A percentile compares a stretch with the other conserved stretches of the same genome.
These are phyloP conservation scores for Solanum pennellii DNA, from an alignment of 257 asterid genomes.

Conservation along the genomic window DNA sequence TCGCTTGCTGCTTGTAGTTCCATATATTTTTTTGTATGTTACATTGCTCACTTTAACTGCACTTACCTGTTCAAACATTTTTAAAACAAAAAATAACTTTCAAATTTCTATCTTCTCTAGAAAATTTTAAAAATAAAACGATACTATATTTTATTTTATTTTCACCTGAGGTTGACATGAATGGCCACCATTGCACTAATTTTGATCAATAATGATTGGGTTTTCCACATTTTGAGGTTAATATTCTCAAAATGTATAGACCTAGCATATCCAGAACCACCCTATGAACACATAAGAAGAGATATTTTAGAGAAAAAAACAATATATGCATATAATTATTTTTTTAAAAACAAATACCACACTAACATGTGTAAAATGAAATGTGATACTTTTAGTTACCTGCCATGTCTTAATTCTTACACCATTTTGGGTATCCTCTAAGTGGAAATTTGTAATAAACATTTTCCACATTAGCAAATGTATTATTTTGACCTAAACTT, in stretches of 20 bases:
- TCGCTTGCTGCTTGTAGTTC: background rate
- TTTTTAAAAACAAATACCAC: background rate
- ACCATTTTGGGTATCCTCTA: slow-evolving; percentile 4
- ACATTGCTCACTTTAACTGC: slow-evolving; percentile 7
- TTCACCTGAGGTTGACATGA: slow-evolving; percentile 1
- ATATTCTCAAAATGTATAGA: slow-evolving; percentile 4
- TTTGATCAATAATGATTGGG: slow-evolving; percentile 10
- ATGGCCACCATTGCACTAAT: slow-evolving; percentile 3
- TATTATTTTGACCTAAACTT: slow-evolving; percentile 3
- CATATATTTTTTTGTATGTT: background rate
- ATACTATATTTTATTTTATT: background rate
- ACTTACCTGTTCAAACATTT: background rate
- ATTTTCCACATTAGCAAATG: background rate
- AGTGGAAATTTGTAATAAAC: background rate
- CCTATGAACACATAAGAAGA: background rate
- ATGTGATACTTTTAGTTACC: background rate
- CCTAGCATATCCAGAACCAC: slow-evolving; percentile 9
- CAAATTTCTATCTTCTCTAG: background rate
- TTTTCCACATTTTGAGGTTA: background rate
- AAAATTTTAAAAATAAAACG: background rate
- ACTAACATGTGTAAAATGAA: background rate
- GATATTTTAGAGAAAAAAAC: background rate
- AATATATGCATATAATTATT: background rate
- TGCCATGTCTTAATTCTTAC: slow-evolving; percentile 17
- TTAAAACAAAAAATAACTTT: background rate